Evolutionary conservation across 768 basidiomycete species (phyloP).

Genomic region (Asterophora parasitica): DNA sequence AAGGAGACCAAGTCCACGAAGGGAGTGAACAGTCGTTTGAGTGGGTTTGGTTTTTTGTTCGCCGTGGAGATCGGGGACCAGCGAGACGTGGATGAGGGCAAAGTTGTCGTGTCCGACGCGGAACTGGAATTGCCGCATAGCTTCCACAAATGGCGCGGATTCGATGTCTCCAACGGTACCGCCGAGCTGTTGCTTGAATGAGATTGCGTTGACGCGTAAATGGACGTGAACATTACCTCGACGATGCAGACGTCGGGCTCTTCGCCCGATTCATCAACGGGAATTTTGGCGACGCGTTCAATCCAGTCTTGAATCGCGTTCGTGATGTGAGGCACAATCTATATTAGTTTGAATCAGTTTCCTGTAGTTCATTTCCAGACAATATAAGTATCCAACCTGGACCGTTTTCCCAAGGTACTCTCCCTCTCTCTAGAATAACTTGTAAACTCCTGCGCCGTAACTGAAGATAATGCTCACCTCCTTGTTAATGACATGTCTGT

Average conservation of each 20-base stretch:
- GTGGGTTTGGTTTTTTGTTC: slow-evolving; percentile 99
- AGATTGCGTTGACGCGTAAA: not conserved
- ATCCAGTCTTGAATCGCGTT: slow-evolving; percentile 99
- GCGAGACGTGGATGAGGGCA: slow-evolving; percentile 92
- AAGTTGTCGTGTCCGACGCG: slow-evolving; percentile 96
- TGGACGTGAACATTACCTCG: slow-evolving; percentile 54
- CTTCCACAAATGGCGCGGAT: slow-evolving; percentile 96
- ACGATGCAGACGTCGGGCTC: slow-evolving; percentile 96
- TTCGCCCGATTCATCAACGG: slow-evolving; percentile 90
- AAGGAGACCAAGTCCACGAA: slow-evolving; percentile 86
- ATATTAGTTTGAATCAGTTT: not conserved
- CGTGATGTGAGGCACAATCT: slow-evolving; percentile 96
- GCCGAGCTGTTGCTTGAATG: slow-evolving; percentile 61
- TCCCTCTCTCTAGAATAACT: slow-evolving; percentile 56
- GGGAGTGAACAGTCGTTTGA: slow-evolving; percentile 91
- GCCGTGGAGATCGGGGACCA: slow-evolving; percentile 98
- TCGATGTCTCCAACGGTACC: slow-evolving; percentile 99
- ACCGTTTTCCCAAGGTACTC: slow-evolving; percentile 97
- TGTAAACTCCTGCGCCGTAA: not conserved
- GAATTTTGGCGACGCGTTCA: slow-evolving; percentile 88
- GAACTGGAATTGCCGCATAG: slow-evolving; percentile 99
- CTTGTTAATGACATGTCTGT: slow-evolving; percentile 92
- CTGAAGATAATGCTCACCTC: slow-evolving; percentile 56
- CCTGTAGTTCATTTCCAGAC: no score
- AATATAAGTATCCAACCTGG: slow-evolving; percentile 49